Percentiles rank a stretch among this genome's conserved stretches.
Conservation (phyloP, 768 basidiomycete genomes). For the Suillus luteus region DNA sequence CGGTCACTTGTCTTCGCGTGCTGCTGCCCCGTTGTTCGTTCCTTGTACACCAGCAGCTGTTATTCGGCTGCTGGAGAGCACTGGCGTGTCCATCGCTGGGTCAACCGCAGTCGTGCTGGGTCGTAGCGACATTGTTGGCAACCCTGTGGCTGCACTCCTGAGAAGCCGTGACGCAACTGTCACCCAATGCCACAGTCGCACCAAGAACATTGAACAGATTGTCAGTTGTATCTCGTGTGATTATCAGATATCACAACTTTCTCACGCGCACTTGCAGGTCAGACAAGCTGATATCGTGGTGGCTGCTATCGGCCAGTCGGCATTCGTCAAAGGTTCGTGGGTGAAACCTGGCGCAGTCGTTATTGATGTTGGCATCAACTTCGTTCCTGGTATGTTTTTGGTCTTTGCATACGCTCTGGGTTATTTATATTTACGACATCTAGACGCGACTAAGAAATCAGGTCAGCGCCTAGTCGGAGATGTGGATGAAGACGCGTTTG, state of each 20-base stretch:
- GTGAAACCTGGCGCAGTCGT: constrained; percentile 93
- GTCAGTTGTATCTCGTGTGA: constrained; percentile 45
- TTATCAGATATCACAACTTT: constrained; percentile 12
- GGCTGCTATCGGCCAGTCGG: constrained; percentile 93
- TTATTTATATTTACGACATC: constrained; percentile 1
- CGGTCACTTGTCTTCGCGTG: constrained; percentile 89
- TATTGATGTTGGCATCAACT: constrained; percentile 98
- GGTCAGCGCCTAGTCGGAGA: constrained; percentile 97
- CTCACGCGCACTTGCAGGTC: constrained; percentile 49
- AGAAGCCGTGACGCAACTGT: constrained; percentile 92
- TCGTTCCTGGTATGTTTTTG: constrained; percentile 68
- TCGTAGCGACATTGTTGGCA: constrained; percentile 97
- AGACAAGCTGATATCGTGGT: constrained; percentile 89
- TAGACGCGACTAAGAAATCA: constrained; percentile 89
- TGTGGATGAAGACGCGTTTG: constrained; percentile 77
- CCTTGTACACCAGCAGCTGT: constrained; percentile 97
- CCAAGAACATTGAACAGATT: constrained; percentile 76
- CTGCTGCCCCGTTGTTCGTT: constrained; percentile 84
- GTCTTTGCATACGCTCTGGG: background rate
- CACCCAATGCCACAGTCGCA: constrained; percentile 95
- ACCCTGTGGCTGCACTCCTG: constrained; percentile 89
- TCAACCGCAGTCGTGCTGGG: constrained; percentile 90
- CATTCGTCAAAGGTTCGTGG: constrained; percentile 92
- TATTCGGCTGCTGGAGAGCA: constrained; percentile 85
- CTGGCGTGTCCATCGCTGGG: constrained; percentile 76